Conservation (phyloP, 768 basidiomycete genomes). For the Tulasnella sp. region DNA sequence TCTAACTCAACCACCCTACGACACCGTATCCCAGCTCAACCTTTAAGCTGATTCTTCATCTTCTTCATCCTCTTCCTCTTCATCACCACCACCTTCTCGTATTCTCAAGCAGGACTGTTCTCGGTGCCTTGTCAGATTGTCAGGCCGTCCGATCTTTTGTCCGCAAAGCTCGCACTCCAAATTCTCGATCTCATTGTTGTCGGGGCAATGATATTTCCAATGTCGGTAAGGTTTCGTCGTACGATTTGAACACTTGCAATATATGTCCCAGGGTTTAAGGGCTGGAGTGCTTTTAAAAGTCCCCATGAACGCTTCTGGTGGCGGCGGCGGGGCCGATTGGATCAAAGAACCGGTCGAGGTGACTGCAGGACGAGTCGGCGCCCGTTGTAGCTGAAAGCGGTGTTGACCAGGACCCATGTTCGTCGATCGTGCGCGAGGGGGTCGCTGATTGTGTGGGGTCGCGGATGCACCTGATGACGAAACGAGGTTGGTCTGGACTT, state of each 20-base stretch:
- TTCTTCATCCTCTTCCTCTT: neutral
- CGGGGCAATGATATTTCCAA: conserved; percentile 3
- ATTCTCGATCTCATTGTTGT: neutral
- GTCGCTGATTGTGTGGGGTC: neutral
- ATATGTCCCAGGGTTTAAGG: neutral
- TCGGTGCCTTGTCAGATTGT: conserved; percentile 6
- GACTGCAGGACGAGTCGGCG: neutral
- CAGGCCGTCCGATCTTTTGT: conserved; percentile 2
- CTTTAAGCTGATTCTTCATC: too few relatives aligned
- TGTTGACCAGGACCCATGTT: neutral
- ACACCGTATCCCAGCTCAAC: too few relatives aligned
- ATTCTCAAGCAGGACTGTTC: neutral
- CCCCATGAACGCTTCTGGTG: neutral
- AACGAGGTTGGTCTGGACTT: neutral
- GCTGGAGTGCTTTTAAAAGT: neutral
- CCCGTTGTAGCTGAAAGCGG: neutral
- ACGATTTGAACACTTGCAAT: neutral
- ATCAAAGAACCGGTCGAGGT: neutral
- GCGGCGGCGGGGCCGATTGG: too few relatives aligned
- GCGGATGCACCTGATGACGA: neutral
- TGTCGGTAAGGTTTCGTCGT: neutral
- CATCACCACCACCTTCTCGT: neutral
- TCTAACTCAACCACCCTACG: too few relatives aligned
- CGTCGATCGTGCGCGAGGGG: neutral
- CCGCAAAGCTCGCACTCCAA: conserved; percentile 10